Evolutionary conservation across 768 basidiomycete genomes (phyloP), one percentile per base, ranked within the genome.

Genomic region (Cantharellus anzutake): DNA sequence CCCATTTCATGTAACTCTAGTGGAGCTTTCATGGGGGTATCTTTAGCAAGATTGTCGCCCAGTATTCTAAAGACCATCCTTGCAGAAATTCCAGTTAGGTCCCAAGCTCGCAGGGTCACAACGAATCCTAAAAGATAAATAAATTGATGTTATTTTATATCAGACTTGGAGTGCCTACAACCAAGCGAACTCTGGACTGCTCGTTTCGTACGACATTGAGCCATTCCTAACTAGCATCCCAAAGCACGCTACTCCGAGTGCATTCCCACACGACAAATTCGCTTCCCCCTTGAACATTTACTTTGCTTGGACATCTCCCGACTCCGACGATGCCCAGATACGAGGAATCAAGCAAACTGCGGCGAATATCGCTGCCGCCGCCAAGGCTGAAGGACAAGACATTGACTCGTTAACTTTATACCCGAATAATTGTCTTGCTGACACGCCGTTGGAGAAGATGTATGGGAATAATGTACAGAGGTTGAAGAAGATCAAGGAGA

Each of bases 291-390:
- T 48, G 11, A 48, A 48, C 44, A 11, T 48, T 29, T 48, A 48
- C 29, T 48, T 48, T 29, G 44, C 44, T 11, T 48, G 44, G 44
- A 11, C 44, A 1, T 29, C 29, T 29, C 11, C 11, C 1, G 44
- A 11, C 44, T 48, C 44, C 29, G 44, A 48, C 44, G 29, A 1
- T 11, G 11, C 11, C 44, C 29, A 29, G 11, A 11, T 11, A 0
- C 11, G 29, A 11, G 44, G 11, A 29, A 11, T 48, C 44, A 29
- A 11, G 44, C 11, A 48, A 29, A 48, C 44, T 29, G 34, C 4
- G 61, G 52, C 5, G 60, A 58, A 16, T 14, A 70, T 83, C 51
- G 68, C 65, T n/a, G 62, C 69, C 38, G 70, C 74, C 11, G 74
- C 73, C 2, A 62, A 71, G 3, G 65, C 65, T 20, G 65, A 66